phyloP scores from a whole-genome alignment of 2,329 filamentous ascomycete genomes.

The Ophiostoma himal-ulmi region DNA sequence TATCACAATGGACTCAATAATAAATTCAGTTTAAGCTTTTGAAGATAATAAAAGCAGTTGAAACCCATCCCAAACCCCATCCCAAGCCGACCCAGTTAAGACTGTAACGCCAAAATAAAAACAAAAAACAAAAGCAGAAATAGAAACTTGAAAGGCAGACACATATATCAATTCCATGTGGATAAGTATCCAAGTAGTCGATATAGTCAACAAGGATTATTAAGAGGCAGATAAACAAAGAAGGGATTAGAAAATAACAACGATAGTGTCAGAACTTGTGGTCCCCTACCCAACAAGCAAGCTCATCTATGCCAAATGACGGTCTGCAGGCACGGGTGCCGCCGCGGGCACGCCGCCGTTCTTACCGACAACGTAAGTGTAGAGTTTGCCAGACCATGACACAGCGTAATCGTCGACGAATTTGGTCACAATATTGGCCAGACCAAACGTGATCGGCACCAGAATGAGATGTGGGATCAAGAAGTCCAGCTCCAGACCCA shows the following conservation, averaged over 20 bases:
- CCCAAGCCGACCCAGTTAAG: neutral
- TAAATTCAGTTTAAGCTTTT: neutral
- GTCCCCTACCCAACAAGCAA: neutral
- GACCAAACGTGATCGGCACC: conserved; percentile 53
- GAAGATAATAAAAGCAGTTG: neutral
- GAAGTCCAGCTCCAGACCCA: conserved; percentile 57
- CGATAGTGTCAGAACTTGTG: neutral
- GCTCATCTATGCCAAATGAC: neutral
- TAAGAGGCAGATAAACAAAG: neutral
- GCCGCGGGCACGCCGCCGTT: neutral
- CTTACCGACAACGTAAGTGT: conserved; percentile 35
- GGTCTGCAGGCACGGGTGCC: neutral
- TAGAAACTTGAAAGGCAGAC: neutral
- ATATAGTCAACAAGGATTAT: too few relatives aligned
- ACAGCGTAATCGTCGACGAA: conserved; percentile 57
- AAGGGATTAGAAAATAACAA: neutral
- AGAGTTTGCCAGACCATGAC: conserved; percentile 51
- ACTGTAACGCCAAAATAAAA: neutral
- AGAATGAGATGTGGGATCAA: conserved; percentile 55
- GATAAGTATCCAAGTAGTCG: neutral
- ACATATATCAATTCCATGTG: neutral
- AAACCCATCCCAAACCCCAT: neutral
- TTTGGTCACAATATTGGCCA: conserved; percentile 52
- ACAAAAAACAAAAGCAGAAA: neutral
- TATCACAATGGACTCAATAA: neutral